Conservation (phyloP, 148 eudicot species). For the Camellia japonica region DNA sequence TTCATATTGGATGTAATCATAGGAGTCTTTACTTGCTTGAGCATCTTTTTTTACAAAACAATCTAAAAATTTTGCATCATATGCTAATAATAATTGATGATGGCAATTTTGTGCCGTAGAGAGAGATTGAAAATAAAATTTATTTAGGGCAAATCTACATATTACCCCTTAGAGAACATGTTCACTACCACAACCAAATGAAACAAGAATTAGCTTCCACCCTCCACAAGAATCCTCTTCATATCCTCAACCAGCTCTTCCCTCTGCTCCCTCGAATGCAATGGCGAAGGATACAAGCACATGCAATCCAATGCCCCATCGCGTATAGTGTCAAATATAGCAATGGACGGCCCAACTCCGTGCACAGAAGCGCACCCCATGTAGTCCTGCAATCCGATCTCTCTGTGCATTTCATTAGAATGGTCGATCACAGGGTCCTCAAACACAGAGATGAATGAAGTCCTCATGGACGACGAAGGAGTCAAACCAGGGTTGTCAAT, state of each 20-base stretch:
- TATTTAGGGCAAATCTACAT: too few species aligned
- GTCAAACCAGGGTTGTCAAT: slow-evolving; percentile 71
- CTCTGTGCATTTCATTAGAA: slow-evolving; percentile 10
- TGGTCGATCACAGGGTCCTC: slow-evolving; percentile 62
- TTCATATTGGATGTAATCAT: too few species aligned
- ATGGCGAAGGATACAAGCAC: slow-evolving; percentile 73
- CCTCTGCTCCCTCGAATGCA: slow-evolving; percentile 58
- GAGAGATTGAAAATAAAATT: too few species aligned
- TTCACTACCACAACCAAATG: background rate
- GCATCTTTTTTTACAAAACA: too few species aligned
- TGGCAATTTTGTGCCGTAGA: too few species aligned
- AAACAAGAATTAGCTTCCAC: background rate
- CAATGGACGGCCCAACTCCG: slow-evolving; percentile 32
- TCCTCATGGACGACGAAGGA: slow-evolving; percentile 69
- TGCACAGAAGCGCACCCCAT: too few species aligned
- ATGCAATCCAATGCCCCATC: slow-evolving; percentile 71
- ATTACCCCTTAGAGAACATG: too few species aligned
- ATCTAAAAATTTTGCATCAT: too few species aligned
- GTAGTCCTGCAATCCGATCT: too few species aligned
- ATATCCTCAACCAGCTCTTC: slow-evolving; percentile 37
- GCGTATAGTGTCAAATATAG: slow-evolving; percentile 68
- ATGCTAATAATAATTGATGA: too few species aligned
- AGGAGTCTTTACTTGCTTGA: too few species aligned
- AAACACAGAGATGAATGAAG: slow-evolving; percentile 76
- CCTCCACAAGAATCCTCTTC: slow-evolving; percentile 49